These are phyloP conservation scores for Ochromonadaceae sp. DNA, from an alignment of 352 stramenopile species.

Conservation along the genomic window DNA sequence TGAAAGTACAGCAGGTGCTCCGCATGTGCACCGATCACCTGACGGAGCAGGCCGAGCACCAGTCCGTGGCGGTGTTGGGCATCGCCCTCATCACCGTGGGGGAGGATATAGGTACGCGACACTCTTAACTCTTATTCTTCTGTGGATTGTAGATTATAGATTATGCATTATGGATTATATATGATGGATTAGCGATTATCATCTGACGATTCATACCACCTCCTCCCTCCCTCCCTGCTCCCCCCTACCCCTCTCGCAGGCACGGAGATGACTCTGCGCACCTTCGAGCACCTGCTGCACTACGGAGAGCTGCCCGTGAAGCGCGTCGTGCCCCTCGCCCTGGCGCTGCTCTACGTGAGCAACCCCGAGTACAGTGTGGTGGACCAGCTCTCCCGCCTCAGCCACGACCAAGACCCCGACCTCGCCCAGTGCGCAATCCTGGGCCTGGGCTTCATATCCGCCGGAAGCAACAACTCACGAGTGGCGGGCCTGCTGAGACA, in stretches of 20 bases:
- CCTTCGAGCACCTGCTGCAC: conserved; percentile 97
- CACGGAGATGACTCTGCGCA: conserved; percentile 93
- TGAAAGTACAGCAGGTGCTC: conserved; percentile 94
- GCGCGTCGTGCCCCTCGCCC: conserved; percentile 84
- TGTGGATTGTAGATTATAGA: no score
- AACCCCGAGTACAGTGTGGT: conserved; percentile 91
- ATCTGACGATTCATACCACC: no score
- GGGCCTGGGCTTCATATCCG: conserved; percentile 71
- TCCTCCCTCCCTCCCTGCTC: no score
- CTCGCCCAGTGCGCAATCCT: conserved; percentile 89
- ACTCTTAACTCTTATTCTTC: neutral
- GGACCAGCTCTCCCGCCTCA: conserved; percentile 93
- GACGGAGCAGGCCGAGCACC: conserved; percentile 65
- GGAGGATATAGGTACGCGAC: conserved; percentile 78
- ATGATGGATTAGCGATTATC: no score
- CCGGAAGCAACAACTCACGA: conserved; percentile 97
- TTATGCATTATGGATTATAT: no score
- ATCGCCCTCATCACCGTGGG: conserved; percentile 95
- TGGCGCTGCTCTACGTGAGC: conserved; percentile 87
- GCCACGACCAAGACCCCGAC: conserved; percentile 87
- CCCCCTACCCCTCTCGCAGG: no score
- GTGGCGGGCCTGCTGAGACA: conserved; percentile 91
- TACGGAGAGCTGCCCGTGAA: conserved; percentile 95
- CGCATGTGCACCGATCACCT: conserved; percentile 91
- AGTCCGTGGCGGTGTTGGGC: conserved; percentile 81